Percentiles rank a stretch among this genome's conserved stretches.
Evolutionary conservation across 179 eudicot genomes (phyloP).

Genomic region (Spinacia oleracea): DNA sequence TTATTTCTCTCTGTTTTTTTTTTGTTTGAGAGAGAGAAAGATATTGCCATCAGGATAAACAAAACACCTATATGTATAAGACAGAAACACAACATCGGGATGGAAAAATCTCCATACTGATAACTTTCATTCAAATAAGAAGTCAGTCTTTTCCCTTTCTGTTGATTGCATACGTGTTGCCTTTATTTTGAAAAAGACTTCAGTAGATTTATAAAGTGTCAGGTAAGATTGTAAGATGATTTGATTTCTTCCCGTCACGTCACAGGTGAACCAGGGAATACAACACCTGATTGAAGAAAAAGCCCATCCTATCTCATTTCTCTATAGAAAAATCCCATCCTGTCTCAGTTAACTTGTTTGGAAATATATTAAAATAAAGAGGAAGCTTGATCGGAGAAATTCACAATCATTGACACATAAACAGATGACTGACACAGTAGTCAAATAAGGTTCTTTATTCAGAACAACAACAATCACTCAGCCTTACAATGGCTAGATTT

Average conservation of each 20-base stretch:
- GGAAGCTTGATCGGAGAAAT: neutral
- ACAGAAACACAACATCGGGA: slow-evolving; percentile 4
- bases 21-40: no score
- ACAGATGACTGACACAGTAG: neutral
- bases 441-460: neutral
- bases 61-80: neutral
- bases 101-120: neutral
- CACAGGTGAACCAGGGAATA: neutral
- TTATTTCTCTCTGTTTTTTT: no score
- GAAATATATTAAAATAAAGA: neutral
- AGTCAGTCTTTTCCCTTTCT: neutral
- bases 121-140: neutral
- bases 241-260: neutral
- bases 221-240: neutral
- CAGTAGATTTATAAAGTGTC: no score
- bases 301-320: neutral
- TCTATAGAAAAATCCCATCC: neutral
- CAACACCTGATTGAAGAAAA: neutral
- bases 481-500: neutral
- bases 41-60: neutral
- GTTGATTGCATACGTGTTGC: neutral
- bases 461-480: neutral
- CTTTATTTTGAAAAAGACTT: neutral
- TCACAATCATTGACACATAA: neutral
- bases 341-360: neutral